Percentiles rank a stretch among this genome's conserved stretches.
Evolutionary conservation across 345 rosid species (phyloP).

Genomic region (Citrus australasica): DNA sequence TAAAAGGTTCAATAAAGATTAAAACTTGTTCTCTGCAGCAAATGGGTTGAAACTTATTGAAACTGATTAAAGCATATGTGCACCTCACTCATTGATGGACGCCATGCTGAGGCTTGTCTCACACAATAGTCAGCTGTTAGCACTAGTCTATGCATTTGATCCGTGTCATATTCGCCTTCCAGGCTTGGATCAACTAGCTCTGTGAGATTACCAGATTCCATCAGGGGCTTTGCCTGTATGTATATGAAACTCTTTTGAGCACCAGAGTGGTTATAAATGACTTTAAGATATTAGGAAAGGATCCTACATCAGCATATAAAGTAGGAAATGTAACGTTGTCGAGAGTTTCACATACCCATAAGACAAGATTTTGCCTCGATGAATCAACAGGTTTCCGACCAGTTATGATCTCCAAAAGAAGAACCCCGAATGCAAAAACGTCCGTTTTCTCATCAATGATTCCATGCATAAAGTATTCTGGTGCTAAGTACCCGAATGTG

Average conservation of each 20-base stretch:
- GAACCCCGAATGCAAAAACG: conserved; percentile 83
- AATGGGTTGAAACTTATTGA: background rate
- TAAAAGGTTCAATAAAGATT: background rate
- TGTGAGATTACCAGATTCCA: conserved; percentile 63
- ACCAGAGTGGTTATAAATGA: background rate
- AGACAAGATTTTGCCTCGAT: conserved; percentile 67
- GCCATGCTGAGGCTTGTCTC: conserved; percentile 69
- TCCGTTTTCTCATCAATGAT: conserved; percentile 93
- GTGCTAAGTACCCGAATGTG: conserved; percentile 97
- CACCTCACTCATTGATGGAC: conserved; percentile 90
- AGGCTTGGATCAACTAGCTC: conserved; percentile 66
- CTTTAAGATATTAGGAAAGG: background rate
- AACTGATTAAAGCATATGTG: background rate
- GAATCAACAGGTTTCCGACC: conserved; percentile 81
- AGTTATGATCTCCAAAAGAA: conserved; percentile 77
- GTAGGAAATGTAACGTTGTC: background rate
- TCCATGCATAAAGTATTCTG: conserved; percentile 95
- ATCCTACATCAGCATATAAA: background rate
- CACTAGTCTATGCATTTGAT: conserved; percentile 60
- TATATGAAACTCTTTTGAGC: background rate
- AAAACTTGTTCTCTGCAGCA: background rate
- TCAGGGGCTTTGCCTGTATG: conserved; percentile 71
- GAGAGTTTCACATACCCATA: conserved; percentile 52
- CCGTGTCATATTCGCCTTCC: conserved; percentile 51
- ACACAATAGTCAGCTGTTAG: conserved; percentile 77